A percentile compares a stretch with the other conserved stretches of the same genome.
phyloP scores from a whole-genome alignment of 257 asterid species.

The Solanum ahanhuiri region DNA sequence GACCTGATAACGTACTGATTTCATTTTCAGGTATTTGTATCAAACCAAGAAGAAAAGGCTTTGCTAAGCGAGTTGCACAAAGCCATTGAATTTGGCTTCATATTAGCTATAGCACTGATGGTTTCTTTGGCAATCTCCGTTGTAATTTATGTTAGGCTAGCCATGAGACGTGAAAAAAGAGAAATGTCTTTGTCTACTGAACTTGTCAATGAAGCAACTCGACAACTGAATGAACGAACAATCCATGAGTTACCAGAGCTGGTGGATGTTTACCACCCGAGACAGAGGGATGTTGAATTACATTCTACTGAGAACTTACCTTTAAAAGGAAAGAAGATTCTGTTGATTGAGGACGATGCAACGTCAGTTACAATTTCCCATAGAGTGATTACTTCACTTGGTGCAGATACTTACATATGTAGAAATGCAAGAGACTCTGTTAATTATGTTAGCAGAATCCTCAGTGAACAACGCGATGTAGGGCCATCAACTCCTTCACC shows the following conservation, averaged over 20 bases:
- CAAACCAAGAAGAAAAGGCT: slow-evolving; percentile 22
- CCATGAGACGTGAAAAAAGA: slow-evolving; percentile 22
- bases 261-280: not conserved
- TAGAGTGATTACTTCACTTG: slow-evolving; percentile 25
- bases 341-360: slow-evolving; percentile 51
- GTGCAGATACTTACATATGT: slow-evolving; percentile 31
- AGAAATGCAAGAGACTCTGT: slow-evolving; percentile 44
- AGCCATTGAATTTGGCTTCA: slow-evolving; percentile 13
- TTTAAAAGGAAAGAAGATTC: slow-evolving; percentile 39
- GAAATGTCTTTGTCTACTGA: slow-evolving; percentile 40
- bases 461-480: not conserved
- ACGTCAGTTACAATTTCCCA: slow-evolving; percentile 28
- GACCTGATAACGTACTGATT: not conserved
- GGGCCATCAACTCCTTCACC: not conserved
- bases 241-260: no score
- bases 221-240: slow-evolving; percentile 13
- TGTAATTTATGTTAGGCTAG: slow-evolving; percentile 12
- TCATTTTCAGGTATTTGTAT: slow-evolving; percentile 26
- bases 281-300: not conserved
- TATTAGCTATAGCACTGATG: slow-evolving; percentile 18
- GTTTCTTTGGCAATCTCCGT: slow-evolving; percentile 8
- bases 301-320: slow-evolving; percentile 1
- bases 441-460: slow-evolving; percentile 18
- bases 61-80: slow-evolving; percentile 7
- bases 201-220: slow-evolving; percentile 55